Percentiles rank a stretch among this genome's conserved stretches.
Evolutionary conservation across 108 stramenopile species (phyloP).

Genomic region (Cyclotella sp.): DNA sequence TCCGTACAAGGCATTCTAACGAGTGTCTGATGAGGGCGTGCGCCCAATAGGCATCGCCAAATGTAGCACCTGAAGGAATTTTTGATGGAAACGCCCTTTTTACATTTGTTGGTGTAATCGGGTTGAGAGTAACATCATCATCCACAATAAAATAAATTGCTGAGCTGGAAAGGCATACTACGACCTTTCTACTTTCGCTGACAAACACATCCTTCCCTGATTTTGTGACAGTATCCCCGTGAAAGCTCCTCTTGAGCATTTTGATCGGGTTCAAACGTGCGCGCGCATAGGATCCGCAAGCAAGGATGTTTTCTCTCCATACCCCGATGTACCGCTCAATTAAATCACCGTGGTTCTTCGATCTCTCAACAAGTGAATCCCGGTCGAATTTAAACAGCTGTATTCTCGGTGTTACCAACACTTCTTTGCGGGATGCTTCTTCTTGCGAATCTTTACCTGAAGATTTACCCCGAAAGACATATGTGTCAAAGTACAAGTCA

Average conservation of each 20-base stretch:
- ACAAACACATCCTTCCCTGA: slow-evolving; percentile 53
- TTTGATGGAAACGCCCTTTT: slow-evolving; percentile 70
- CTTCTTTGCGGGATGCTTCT: neutral
- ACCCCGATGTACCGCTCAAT: slow-evolving; percentile 70
- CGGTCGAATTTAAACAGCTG: slow-evolving; percentile 52
- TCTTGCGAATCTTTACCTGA: slow-evolving; percentile 20
- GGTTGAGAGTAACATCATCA: slow-evolving; percentile 52
- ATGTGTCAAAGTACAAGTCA: slow-evolving; percentile 73
- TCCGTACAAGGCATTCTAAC: slow-evolving; percentile 57
- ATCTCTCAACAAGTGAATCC: slow-evolving; percentile 14
- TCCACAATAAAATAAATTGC: slow-evolving; percentile 77
- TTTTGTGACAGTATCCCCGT: slow-evolving; percentile 62
- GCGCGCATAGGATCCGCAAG: slow-evolving; percentile 74
- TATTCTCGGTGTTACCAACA: slow-evolving; percentile 34
- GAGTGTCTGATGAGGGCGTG: slow-evolving; percentile 79
- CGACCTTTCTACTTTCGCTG: slow-evolving; percentile 69
- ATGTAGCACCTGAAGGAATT: slow-evolving; percentile 59
- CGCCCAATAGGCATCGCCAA: slow-evolving; percentile 78
- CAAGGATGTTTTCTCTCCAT: slow-evolving; percentile 78
- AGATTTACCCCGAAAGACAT: slow-evolving; percentile 61
- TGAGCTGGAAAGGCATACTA: slow-evolving; percentile 65
- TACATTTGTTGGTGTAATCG: slow-evolving; percentile 10
- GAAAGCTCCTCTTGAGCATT: slow-evolving; percentile 66
- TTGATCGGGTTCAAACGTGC: slow-evolving; percentile 64
- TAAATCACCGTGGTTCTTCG: slow-evolving; percentile 27